These are phyloP conservation scores for Penicillium coffeae DNA, from an alignment of 495 filamentous ascomycete species.

Conservation along the genomic window DNA sequence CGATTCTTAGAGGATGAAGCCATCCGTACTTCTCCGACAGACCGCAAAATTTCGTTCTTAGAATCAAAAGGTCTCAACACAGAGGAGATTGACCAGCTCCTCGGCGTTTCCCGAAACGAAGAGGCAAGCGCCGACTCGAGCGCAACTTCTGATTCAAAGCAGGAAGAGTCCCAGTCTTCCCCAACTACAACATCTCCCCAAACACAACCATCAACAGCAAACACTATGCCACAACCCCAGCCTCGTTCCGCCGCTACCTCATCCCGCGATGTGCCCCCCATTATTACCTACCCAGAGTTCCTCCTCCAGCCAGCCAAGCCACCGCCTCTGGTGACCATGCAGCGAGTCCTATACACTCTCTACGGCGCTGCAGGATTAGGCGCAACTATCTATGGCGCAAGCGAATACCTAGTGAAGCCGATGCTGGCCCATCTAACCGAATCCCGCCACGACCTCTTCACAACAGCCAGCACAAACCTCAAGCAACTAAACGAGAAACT, in stretches of 20 bases:
- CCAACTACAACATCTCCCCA: slow-evolving; percentile 6
- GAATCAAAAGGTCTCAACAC: slow-evolving; percentile 70
- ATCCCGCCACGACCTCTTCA: slow-evolving; percentile 77
- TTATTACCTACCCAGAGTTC: slow-evolving; percentile 97
- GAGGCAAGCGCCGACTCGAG: slow-evolving; percentile 24
- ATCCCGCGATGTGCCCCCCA: slow-evolving; percentile 63
- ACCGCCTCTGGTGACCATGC: slow-evolving; percentile 73
- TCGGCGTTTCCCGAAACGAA: slow-evolving; percentile 47
- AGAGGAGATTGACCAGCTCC: slow-evolving; percentile 63
- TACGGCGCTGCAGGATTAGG: slow-evolving; percentile 71
- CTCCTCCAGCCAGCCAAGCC: slow-evolving; percentile 62
- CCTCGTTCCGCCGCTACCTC: slow-evolving; percentile 7
- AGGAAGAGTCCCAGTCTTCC: too few relatives aligned
- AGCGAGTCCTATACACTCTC: slow-evolving; percentile 69
- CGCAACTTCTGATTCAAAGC: slow-evolving; percentile 16
- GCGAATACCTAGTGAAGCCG: slow-evolving; percentile 74
- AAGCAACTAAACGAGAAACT: slow-evolving; percentile 68
- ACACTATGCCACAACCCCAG: slow-evolving; percentile 17
- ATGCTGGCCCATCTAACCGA: slow-evolving; percentile 73
- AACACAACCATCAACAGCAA: slow-evolving; percentile 5
- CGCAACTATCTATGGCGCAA: slow-evolving; percentile 72
- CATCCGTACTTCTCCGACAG: slow-evolving; percentile 64
- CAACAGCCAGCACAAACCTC: slow-evolving; percentile 61
- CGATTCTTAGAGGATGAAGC: slow-evolving; percentile 76
- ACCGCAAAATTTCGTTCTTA: slow-evolving; percentile 75